Percentiles rank a stretch among this genome's conserved stretches.
These are phyloP conservation scores for Chrysanthemum makinoi DNA, from an alignment of 129 eudicot genomes.

Conservation along the genomic window DNA sequence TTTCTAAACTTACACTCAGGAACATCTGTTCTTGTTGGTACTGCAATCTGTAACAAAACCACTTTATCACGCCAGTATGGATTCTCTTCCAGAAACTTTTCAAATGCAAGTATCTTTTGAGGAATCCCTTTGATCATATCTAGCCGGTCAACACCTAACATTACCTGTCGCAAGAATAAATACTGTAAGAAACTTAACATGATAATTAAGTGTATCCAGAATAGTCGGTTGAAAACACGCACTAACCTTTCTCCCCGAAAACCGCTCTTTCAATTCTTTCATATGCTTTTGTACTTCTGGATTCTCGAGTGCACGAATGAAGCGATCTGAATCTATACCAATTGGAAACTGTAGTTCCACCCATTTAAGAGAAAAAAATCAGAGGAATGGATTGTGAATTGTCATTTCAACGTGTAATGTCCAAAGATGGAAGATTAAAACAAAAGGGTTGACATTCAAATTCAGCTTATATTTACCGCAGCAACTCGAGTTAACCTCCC, in stretches of 20 bases:
- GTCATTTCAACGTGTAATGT: background rate
- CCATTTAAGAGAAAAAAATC: slow-evolving; percentile 13
- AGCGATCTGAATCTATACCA: slow-evolving; percentile 92
- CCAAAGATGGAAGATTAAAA: background rate
- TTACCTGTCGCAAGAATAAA: slow-evolving; percentile 41
- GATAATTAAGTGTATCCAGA: too few species aligned
- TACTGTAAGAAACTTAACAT: background rate
- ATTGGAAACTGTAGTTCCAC: slow-evolving; percentile 71
- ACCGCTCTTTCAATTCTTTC: slow-evolving; percentile 76
- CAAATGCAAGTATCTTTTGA: slow-evolving; percentile 94
- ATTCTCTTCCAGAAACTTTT: slow-evolving; percentile 94
- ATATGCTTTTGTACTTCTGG: slow-evolving; percentile 71
- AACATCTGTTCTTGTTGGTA: slow-evolving; percentile 98
- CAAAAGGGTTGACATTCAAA: background rate
- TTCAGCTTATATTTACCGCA: slow-evolving; percentile 51
- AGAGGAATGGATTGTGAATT: background rate
- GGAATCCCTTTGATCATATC: slow-evolving; percentile 99
- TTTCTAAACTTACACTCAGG: slow-evolving; percentile 73
- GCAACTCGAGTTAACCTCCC: slow-evolving; percentile 94
- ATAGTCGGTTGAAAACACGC: too few species aligned
- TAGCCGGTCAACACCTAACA: slow-evolving; percentile 94
- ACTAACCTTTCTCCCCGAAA: slow-evolving; percentile 70
- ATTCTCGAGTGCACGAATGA: slow-evolving; percentile 79
- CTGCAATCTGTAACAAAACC: slow-evolving; percentile 95
- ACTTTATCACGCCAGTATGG: slow-evolving; percentile 87